Base-by-base conservation (phyloP, 371 early-diverging fungal genomes). In the Funneliformis caledonium region DNA sequence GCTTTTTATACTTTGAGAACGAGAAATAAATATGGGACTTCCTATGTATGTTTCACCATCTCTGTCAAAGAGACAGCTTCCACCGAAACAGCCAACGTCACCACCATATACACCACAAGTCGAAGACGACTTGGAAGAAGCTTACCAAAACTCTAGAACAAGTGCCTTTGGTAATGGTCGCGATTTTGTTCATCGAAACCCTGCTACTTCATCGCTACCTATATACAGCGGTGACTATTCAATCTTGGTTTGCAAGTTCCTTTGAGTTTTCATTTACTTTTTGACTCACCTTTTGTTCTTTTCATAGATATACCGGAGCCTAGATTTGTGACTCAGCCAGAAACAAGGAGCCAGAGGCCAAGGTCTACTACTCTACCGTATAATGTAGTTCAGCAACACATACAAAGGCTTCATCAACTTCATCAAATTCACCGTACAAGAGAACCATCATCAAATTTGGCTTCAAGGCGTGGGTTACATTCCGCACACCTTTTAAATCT, bases 11-110 rank as follows among this genome's bases (percentile, higher is more conserved):
- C 37, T 37, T 37, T 37, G 37, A 37, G 3, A 37, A 37, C 3
- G 14, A 52, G 52, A 52, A 16, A 9, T 42, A 70, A 78, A 26
- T 31, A 70, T 65, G 70, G 78, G 78, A 31, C 70, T 78, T 37
- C 76, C 64, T 61, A 76, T 76, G 76, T 76, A 61, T 43, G 76
- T 76, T 76, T 76, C 76, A 5, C 76, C 76, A 59, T 61, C 76
- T 45, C 60, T 76, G 11, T 19, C 60, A 11, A 76, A 76, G 42
- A 59, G 76, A 76, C 76, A 76, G 26, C 62, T 76, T 26, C 62
- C 76, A n/a, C 42, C 47, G 14, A 76, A 76, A 37, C 76, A 76
- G 61, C 76, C 11, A 52, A 52, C 59, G 6, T 16, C 26, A 14
- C 43, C 76, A 6, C 59, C 59, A 3, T 56, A 59, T 70, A 70